phyloP scores from a whole-genome alignment of 2,329 filamentous ascomycete species.

The Shiraia sp. region DNA sequence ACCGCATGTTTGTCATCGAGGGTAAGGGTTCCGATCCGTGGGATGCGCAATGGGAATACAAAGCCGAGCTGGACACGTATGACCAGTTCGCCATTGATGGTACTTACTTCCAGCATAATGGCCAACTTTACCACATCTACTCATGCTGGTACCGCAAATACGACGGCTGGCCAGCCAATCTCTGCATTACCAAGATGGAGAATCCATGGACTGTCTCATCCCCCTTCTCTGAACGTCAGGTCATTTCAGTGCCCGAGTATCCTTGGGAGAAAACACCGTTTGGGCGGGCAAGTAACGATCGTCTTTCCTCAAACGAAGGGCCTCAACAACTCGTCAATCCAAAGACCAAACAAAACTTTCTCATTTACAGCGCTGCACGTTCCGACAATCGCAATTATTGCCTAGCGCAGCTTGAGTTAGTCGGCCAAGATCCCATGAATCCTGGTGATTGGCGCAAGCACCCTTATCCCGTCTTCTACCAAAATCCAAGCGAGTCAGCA shows the following conservation, averaged over 20 bases:
- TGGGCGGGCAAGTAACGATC: slow-evolving; percentile 51
- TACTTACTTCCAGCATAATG: slow-evolving; percentile 54
- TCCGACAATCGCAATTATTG: slow-evolving; percentile 60
- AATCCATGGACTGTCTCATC: slow-evolving; percentile 54
- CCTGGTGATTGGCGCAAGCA: slow-evolving; percentile 54
- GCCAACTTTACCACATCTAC: slow-evolving; percentile 45
- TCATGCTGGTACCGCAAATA: slow-evolving; percentile 50
- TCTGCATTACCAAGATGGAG: slow-evolving; percentile 56
- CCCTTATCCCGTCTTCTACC: slow-evolving; percentile 53
- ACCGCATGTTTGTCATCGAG: slow-evolving; percentile 57
- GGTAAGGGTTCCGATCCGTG: slow-evolving; percentile 50
- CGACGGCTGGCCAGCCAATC: slow-evolving; percentile 56
- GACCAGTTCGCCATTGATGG: slow-evolving; percentile 60
- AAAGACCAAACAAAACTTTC: slow-evolving; percentile 51
- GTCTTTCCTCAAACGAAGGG: slow-evolving; percentile 55
- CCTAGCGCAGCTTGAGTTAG: slow-evolving; percentile 55
- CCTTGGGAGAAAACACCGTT: slow-evolving; percentile 59
- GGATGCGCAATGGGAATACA: slow-evolving; percentile 50
- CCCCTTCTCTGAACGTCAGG: slow-evolving; percentile 51
- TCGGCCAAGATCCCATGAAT: slow-evolving; percentile 56
- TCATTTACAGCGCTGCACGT: slow-evolving; percentile 55
- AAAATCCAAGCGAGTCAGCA: slow-evolving; percentile 50
- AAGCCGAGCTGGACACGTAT: slow-evolving; percentile 54
- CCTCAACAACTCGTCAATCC: slow-evolving; percentile 56
- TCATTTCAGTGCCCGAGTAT: slow-evolving; percentile 53